Evolutionary conservation across 805 yeast genomes (phyloP), one percentile per base, ranked within the genome.

Genomic region (Nakazawaea sp.): DNA sequence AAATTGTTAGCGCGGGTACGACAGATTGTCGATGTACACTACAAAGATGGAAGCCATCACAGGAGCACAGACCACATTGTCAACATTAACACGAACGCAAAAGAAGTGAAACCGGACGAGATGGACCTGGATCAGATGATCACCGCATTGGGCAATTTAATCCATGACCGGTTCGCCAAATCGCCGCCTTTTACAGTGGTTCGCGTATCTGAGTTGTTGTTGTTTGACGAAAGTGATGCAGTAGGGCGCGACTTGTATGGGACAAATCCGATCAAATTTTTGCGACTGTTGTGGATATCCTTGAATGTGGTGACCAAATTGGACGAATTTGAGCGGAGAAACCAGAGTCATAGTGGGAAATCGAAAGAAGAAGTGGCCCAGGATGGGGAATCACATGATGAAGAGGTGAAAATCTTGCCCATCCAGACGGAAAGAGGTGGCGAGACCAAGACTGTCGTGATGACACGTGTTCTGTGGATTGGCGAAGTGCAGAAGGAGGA

Each of bases 131-230:
- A 32, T 9, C 18, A 16, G 18, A 12, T 34, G 27, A 30, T 39
- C 25, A 13, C 25, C 1, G 16, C 19, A n/a, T n/a, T 39, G 23
- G 35, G 23, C 9, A 9, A 10, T 3, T 24, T 35, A 21, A 28
- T 32, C 4, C 16, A 15, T 9, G 27, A 32, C 12, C 30, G 27
- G 17, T 40, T 40, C 18, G 18, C n/a, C 11, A 16, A 25, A 1
- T 25, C 33, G 12, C 43, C 43, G 9, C 43, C 43, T 3, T 40
- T 40, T 16, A 40, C 41, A 10, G 33, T 40, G 8, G 26, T 36
- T 3, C 27, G 43, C 9, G 30, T 40, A 19, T 17, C 38, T 4
- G 41, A 40, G 26, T 33, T 40, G 13, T 29, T 40, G 20, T 19
- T 34, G 16, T 33, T 33, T 24, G 41, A 38, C 18, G 17, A 12